Evolutionary conservation across 2,329 filamentous ascomycete species (phyloP).

Genomic region (Verticillium dahliae): DNA sequence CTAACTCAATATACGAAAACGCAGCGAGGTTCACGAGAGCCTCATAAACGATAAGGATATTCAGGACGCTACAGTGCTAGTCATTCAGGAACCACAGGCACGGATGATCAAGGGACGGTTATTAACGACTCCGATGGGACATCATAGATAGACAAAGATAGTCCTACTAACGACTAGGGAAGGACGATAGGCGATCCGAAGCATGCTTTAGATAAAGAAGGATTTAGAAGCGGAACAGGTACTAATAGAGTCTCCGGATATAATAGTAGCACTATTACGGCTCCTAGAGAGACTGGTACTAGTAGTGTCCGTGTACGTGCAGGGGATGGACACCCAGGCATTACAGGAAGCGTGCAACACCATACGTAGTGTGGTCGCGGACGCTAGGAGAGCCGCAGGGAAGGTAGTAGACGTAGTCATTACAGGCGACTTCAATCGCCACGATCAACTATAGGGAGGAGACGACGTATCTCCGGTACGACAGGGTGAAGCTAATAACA

Average conservation of each 20-base stretch:
- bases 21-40: constrained; percentile 4
- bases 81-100: constrained; percentile 5
- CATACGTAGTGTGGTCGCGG: not conserved
- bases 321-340: not conserved
- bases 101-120: constrained; percentile 1
- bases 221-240: constrained; percentile 10
- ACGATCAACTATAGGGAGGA: constrained; percentile 13
- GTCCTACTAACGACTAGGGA: constrained; percentile 5
- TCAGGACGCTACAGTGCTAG: not conserved
- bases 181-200: constrained; percentile 12
- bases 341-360: not conserved
- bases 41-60: constrained; percentile 8
- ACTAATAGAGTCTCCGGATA: not conserved
- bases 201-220: constrained; percentile 12
- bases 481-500: constrained; percentile 26
- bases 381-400: not conserved
- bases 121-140: not conserved
- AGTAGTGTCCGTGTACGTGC: not conserved
- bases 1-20: constrained; percentile 7
- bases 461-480: constrained; percentile 10
- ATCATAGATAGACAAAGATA: not conserved
- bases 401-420: constrained; percentile 4
- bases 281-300: not conserved
- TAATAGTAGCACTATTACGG: not conserved
- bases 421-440: constrained; percentile 12